Conservation (phyloP, 495 filamentous ascomycete species). For the Tuber melanosporum region DNA sequence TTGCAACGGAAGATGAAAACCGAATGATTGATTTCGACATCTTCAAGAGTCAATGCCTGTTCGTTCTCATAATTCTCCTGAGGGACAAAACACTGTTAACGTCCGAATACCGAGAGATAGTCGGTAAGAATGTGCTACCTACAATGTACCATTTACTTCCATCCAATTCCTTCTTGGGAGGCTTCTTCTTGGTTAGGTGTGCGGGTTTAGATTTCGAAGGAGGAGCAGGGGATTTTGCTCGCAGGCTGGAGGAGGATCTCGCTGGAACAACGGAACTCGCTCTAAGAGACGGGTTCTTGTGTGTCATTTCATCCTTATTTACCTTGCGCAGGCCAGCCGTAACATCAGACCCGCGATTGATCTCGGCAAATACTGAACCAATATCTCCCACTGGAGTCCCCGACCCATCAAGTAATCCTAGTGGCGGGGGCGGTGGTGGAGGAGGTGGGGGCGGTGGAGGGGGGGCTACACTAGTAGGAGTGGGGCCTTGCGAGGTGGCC, state of each 20-base stretch:
- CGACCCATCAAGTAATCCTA: conserved; percentile 31
- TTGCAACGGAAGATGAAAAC: conserved; percentile 86
- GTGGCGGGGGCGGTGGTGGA: conserved; percentile 55
- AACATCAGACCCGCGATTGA: conserved; percentile 80
- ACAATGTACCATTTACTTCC: conserved; percentile 92
- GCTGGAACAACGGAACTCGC: conserved; percentile 62
- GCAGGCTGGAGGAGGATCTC: conserved; percentile 49
- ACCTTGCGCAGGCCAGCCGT: conserved; percentile 87
- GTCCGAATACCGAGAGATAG: not conserved
- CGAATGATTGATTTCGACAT: conserved; percentile 74
- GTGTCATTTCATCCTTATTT: conserved; percentile 88
- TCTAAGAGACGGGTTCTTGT: conserved; percentile 93
- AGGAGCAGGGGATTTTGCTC: conserved; percentile 74
- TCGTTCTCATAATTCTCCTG: conserved; percentile 86
- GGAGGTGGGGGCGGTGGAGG: conserved; percentile 61
- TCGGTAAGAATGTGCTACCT: conserved; percentile 23
- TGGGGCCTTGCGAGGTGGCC: conserved; percentile 30
- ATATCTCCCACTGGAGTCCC: conserved; percentile 48
- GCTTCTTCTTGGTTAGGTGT: conserved; percentile 88
- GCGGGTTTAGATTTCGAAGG: conserved; percentile 91
- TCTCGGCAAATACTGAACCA: conserved; percentile 76
- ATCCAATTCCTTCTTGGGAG: conserved; percentile 81
- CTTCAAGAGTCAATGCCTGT: conserved; percentile 60
- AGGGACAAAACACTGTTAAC: conserved; percentile 1
- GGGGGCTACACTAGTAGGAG: conserved; percentile 46